Conservation (phyloP, 73 alveolate species). For the Uronychia binucleata region DNA sequence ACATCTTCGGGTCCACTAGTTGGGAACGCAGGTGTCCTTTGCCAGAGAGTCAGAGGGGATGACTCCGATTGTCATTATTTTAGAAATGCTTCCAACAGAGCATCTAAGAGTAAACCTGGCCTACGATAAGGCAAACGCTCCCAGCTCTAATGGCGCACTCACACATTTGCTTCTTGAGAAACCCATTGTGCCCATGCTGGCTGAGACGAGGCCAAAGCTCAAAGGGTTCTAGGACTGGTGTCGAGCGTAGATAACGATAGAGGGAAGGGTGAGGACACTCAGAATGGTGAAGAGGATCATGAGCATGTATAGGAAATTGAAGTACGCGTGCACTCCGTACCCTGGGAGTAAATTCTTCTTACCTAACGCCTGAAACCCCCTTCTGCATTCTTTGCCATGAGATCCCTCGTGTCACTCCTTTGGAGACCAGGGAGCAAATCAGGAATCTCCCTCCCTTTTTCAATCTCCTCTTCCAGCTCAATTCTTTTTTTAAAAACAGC, state of each 20-base stretch:
- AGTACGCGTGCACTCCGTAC: not conserved
- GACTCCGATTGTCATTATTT: not conserved
- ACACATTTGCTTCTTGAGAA: not conserved
- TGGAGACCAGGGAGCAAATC: not conserved
- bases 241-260: not conserved
- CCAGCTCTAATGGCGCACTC: not conserved
- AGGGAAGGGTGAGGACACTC: not conserved
- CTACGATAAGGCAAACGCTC: not conserved
- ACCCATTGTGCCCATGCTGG: not conserved
- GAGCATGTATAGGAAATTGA: not conserved
- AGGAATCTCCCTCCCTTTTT: no score
- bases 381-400: not conserved
- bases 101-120: not conserved
- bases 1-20: not conserved
- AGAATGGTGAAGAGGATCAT: not conserved
- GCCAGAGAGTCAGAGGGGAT: not conserved
- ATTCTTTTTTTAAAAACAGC: no score
- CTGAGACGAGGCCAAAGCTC: not conserved
- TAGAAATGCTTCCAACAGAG: not conserved
- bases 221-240: not conserved
- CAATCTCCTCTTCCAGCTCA: no score
- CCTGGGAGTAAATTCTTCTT: not conserved
- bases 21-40: not conserved
- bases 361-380: not conserved
- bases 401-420: not conserved